Evolutionary conservation across 345 rosid species (phyloP).

Genomic region (Acer saccharum): DNA sequence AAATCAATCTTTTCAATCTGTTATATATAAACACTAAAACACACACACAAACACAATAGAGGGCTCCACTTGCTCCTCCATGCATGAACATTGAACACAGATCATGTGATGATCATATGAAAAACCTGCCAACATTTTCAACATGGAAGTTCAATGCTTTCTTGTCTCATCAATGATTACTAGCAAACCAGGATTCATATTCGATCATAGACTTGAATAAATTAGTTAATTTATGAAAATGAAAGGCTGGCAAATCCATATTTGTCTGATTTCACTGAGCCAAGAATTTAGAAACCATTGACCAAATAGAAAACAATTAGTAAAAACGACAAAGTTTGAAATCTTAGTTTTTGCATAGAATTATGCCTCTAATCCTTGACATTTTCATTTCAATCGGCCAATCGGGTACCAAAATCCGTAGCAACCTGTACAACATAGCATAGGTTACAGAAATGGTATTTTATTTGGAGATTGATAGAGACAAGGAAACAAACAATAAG

Average conservation of each 20-base stretch:
- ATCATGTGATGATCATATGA: conserved; percentile 38
- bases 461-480: not conserved
- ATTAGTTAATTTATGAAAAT: conserved; percentile 29
- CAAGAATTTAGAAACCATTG: conserved; percentile 17
- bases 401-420: not conserved
- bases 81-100: not conserved
- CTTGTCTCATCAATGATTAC: conserved; percentile 41
- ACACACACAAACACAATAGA: not conserved
- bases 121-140: conserved; percentile 31
- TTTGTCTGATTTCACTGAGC: conserved; percentile 23
- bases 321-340: conserved; percentile 19
- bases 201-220: conserved; percentile 14
- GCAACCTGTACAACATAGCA: not conserved
- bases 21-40: conserved; percentile 16
- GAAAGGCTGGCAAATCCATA: conserved; percentile 46
- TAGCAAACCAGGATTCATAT: conserved; percentile 20
- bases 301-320: not conserved
- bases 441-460: not conserved
- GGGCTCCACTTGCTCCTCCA: conserved; percentile 13
- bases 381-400: not conserved
- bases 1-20: not conserved
- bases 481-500: conserved; percentile 3
- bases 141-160: conserved; percentile 6
- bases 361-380: conserved; percentile 2
- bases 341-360: conserved; percentile 4